Percentiles rank a stretch among this genome's conserved stretches.
Conservation (phyloP, 371 early-diverging fungal species). For the Mortierella sp. region DNA sequence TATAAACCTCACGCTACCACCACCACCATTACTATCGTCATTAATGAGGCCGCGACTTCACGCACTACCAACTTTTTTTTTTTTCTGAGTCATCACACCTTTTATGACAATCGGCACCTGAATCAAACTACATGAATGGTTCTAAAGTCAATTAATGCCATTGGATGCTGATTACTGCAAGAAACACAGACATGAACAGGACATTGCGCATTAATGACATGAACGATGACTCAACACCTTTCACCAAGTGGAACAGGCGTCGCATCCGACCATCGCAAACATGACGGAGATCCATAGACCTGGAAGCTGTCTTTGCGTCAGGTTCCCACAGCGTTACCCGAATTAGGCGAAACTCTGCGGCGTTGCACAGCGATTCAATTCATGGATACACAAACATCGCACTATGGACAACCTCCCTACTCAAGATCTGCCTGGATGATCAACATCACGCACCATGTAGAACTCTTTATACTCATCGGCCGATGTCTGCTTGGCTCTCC, state of each 20-base stretch:
- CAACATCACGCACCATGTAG: neutral
- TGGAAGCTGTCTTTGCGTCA: no score
- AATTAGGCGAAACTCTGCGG: no score
- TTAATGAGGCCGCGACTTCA: neutral
- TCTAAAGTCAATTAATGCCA: no score
- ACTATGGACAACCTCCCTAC: neutral
- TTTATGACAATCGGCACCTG: neutral
- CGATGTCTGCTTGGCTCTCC: conserved; percentile 43
- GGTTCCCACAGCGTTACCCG: neutral
- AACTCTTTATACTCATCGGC: neutral
- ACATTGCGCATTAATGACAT: no score
- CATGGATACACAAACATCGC: neutral
- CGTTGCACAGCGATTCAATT: neutral
- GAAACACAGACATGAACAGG: no score
- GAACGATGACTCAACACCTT: no score
- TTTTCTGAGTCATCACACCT: neutral
- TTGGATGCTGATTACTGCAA: no score
- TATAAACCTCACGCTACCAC: neutral
- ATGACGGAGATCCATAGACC: no score
- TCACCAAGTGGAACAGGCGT: no score
- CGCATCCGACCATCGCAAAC: neutral
- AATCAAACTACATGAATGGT: neutral
- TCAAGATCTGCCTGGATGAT: neutral
- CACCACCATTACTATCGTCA: neutral
- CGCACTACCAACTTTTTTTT: neutral